Evolutionary conservation across 371 early-diverging fungal species (phyloP).

Genomic region (Nematocida ironsii): DNA sequence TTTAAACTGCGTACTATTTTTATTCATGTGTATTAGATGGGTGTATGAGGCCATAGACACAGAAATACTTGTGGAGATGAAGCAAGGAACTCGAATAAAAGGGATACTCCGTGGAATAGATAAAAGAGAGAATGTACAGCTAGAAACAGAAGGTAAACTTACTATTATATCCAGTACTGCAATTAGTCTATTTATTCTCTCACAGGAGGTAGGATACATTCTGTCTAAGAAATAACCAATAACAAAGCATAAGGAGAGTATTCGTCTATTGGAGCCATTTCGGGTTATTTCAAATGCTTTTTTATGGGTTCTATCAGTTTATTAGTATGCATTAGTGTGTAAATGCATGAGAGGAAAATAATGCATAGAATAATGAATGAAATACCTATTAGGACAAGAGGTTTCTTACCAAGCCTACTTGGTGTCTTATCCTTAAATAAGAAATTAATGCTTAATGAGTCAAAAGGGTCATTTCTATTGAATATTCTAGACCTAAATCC

Average conservation of each 20-base stretch:
- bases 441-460: slow-evolving; percentile 70
- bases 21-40: slow-evolving; percentile 11
- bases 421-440: slow-evolving; percentile 61
- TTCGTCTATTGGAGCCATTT: not conserved
- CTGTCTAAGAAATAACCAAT: not conserved
- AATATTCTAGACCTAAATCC: slow-evolving; percentile 69
- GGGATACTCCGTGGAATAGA: slow-evolving; percentile 28
- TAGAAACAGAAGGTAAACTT: not conserved
- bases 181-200: slow-evolving; percentile 32
- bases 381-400: slow-evolving; percentile 19
- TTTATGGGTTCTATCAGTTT: not conserved
- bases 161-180: slow-evolving; percentile 28
- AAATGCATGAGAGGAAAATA: slow-evolving; percentile 16
- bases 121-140: slow-evolving; percentile 9
- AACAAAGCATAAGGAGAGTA: not conserved
- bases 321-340: slow-evolving; percentile 5
- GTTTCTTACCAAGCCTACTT: slow-evolving; percentile 18
- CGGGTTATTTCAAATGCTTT: not conserved
- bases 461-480: slow-evolving; percentile 69
- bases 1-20: not conserved
- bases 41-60: slow-evolving; percentile 44
- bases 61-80: slow-evolving; percentile 20
- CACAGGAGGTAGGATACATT: slow-evolving; percentile 1
- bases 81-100: slow-evolving; percentile 14
- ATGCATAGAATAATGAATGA: slow-evolving; percentile 12